These are phyloP conservation scores for Isabelozyma rhagii DNA, from an alignment of 805 yeast genomes.

Conservation along the genomic window DNA sequence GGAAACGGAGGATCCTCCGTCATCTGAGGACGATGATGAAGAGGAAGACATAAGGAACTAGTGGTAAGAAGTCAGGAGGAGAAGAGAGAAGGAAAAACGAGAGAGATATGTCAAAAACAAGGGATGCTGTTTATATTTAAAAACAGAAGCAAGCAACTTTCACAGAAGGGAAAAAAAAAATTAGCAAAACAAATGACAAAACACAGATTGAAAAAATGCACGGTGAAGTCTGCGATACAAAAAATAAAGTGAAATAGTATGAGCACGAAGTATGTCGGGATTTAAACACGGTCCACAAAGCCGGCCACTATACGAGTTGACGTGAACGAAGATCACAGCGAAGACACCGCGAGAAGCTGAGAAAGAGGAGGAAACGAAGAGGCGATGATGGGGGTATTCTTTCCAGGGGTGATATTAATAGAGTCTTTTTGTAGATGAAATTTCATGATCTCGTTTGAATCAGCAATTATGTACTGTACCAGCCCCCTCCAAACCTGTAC, in stretches of 20 bases:
- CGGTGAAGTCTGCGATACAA: background rate
- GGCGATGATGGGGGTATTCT: no score
- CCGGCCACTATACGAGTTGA: background rate
- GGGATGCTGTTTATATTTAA: background rate
- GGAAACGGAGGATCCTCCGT: constrained; percentile 33
- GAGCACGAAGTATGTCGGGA: background rate
- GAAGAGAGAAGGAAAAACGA: background rate
- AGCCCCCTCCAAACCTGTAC: no score
- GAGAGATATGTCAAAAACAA: background rate
- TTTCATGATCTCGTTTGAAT: no score
- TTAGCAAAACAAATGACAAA: background rate
- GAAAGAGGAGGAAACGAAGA: background rate
- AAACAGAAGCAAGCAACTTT: background rate
- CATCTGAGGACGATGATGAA: background rate
- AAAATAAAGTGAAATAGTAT: background rate
- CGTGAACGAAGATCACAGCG: background rate
- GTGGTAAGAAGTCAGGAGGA: background rate
- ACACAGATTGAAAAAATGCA: background rate
- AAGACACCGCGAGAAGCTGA: background rate
- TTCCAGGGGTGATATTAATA: no score
- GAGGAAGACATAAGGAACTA: background rate
- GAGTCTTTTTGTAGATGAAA: no score
- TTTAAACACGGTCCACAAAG: background rate
- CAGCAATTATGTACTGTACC: no score
- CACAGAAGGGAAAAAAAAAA: background rate